Conservation (phyloP, 1,139 yeast species). For the Spathaspora sp. region DNA sequence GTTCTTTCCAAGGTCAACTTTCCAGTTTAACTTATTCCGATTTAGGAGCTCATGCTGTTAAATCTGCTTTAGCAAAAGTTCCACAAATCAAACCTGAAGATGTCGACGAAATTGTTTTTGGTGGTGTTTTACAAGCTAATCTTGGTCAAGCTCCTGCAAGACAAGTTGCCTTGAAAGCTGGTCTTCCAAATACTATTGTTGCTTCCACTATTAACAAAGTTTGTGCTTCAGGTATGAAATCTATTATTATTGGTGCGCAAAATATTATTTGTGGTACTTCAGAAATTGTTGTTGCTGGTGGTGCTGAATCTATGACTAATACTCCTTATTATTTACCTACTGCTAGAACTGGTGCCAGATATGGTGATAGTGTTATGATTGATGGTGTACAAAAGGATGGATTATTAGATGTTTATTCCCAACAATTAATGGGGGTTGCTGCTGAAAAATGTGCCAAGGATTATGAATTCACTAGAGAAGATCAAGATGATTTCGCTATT, state of each 20-base stretch:
- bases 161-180: constrained; percentile 92
- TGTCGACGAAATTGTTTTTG: constrained; percentile 89
- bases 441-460: constrained; percentile 94
- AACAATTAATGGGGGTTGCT: constrained; percentile 89
- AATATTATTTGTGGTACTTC: constrained; percentile 85
- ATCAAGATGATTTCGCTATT: constrained; percentile 72
- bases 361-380: constrained; percentile 73
- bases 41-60: constrained; percentile 89
- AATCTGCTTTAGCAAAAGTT: constrained; percentile 79
- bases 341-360: constrained; percentile 86
- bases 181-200: constrained; percentile 71
- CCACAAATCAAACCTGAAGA: constrained; percentile 75
- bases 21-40: constrained; percentile 76
- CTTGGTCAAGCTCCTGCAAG: constrained; percentile 98
- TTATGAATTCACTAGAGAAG: constrained; percentile 60
- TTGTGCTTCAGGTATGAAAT: constrained; percentile 95
- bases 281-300: constrained; percentile 93
- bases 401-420: constrained; percentile 83
- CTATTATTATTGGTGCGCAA: constrained; percentile 88
- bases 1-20: constrained; percentile 85
- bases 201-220: constrained; percentile 95
- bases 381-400: constrained; percentile 95
- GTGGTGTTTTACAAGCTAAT: constrained; percentile 90
- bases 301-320: constrained; percentile 97
- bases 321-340: constrained; percentile 89